Evolutionary conservation across 768 basidiomycete species (phyloP).

Genomic region (Cubamyces sp.): DNA sequence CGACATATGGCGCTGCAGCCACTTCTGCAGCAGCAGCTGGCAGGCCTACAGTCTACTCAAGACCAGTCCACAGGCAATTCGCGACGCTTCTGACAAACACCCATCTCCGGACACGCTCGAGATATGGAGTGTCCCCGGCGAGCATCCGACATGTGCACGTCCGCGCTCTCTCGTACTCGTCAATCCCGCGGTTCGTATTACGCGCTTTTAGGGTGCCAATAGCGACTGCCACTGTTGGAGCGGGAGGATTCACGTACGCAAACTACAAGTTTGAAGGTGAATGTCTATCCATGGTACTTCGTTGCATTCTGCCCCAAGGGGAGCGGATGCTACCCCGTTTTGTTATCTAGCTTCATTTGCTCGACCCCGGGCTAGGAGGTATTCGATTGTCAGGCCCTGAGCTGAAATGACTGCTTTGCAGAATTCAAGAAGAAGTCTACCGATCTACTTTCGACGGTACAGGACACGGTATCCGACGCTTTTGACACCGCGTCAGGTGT

Average conservation of each 20-base stretch:
- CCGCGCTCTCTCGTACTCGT: conserved; percentile 81
- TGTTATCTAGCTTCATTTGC: no score
- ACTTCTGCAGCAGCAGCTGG: conserved; percentile 31
- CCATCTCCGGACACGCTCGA: conserved; percentile 48
- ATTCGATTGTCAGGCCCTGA: background rate
- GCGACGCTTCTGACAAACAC: conserved; percentile 58
- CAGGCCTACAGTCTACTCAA: conserved; percentile 38
- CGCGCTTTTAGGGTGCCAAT: conserved; percentile 88
- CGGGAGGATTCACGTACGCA: conserved; percentile 90
- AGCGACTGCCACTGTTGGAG: conserved; percentile 88
- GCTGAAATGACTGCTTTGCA: conserved; percentile 33
- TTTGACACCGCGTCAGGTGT: conserved; percentile 75
- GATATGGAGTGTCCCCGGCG: conserved; percentile 46
- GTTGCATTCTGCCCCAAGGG: background rate
- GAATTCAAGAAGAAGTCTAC: conserved; percentile 73
- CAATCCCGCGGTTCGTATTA: conserved; percentile 86
- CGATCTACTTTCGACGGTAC: conserved; percentile 65
- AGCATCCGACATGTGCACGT: conserved; percentile 68
- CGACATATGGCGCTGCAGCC: conserved; percentile 20
- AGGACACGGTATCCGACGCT: conserved; percentile 71
- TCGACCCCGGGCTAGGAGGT: no score
- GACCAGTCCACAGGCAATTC: conserved; percentile 61
- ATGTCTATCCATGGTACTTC: conserved; percentile 26
- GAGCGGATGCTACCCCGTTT: background rate
- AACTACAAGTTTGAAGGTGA: conserved; percentile 96